Evolutionary conservation across 139 green algal genomes (phyloP).

Genomic region (Picochlorum sp.): DNA sequence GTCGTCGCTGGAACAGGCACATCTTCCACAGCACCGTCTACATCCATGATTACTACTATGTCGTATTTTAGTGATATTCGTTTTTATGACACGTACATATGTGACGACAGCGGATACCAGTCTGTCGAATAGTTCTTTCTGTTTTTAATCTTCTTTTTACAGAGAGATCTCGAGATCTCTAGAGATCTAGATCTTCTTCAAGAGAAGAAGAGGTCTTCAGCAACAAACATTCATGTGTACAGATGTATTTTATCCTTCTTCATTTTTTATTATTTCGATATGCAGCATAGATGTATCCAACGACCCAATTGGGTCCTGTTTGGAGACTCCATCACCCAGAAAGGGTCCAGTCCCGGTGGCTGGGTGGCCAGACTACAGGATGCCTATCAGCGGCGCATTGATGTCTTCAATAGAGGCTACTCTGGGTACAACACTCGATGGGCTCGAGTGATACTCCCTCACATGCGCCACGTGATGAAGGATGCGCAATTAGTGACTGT

Average conservation of each 20-base stretch:
- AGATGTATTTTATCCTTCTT: too few relatives aligned
- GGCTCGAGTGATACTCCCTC: constrained; percentile 45
- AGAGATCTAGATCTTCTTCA: too few relatives aligned
- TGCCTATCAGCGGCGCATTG: constrained; percentile 47
- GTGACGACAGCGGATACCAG: too few relatives aligned
- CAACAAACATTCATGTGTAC: too few relatives aligned
- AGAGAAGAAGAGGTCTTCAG: too few relatives aligned
- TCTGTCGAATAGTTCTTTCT: too few relatives aligned
- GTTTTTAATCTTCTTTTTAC: too few relatives aligned
- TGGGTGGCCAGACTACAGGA: constrained; percentile 49
- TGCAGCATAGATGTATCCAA: too few relatives aligned
- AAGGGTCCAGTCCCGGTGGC: constrained; percentile 39
- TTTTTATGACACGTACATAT: too few relatives aligned
- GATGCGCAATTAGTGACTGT: constrained; percentile 51
- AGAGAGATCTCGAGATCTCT: too few relatives aligned
- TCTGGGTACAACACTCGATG: constrained; percentile 82
- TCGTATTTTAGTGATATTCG: background rate
- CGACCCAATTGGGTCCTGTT: constrained; percentile 52
- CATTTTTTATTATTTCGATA: too few relatives aligned
- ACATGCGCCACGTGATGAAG: background rate
- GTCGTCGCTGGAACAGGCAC: too few relatives aligned
- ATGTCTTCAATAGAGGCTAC: constrained; percentile 76
- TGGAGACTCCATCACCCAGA: constrained; percentile 72
- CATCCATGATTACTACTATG: background rate
- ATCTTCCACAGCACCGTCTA: constrained; percentile 1